phyloP scores from a whole-genome alignment of 2,329 filamentous ascomycete species.

The Fonsecaea monophora region DNA sequence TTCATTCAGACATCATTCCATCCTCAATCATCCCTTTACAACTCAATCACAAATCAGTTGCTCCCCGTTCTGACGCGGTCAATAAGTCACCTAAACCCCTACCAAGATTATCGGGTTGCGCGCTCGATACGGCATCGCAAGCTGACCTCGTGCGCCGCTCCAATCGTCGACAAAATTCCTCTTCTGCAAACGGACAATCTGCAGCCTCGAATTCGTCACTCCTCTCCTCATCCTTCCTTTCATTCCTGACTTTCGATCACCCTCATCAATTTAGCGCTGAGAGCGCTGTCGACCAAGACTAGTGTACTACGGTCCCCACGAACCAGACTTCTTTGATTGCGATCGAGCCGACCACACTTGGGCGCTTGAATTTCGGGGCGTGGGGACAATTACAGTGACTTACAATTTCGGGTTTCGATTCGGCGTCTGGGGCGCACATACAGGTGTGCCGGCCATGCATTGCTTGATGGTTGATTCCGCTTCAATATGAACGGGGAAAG shows the following conservation, averaged over 20 bases:
- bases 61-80: neutral
- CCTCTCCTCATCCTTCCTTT: neutral
- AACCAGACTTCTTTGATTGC: neutral
- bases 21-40: constrained; percentile 23
- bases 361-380: constrained; percentile 3
- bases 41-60: constrained; percentile 16
- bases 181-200: neutral
- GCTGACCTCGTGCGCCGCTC: constrained; percentile 9
- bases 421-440: constrained; percentile 28
- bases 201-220: neutral
- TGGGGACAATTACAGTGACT: constrained; percentile 3
- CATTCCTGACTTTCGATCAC: neutral
- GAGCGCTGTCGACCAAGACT: neutral
- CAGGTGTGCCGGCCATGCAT: constrained; percentile 36
- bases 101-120: neutral
- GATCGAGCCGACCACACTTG: neutral
- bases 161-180: neutral
- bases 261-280: neutral
- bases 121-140: neutral
- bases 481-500: constrained; percentile 40
- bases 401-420: constrained; percentile 5
- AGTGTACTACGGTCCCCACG: neutral
- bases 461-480: constrained; percentile 31
- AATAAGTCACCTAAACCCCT: neutral
- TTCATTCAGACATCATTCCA: constrained; percentile 22